phyloP scores from a whole-genome alignment of 2,329 filamentous ascomycete species.

The Blastomyces gilchristii region DNA sequence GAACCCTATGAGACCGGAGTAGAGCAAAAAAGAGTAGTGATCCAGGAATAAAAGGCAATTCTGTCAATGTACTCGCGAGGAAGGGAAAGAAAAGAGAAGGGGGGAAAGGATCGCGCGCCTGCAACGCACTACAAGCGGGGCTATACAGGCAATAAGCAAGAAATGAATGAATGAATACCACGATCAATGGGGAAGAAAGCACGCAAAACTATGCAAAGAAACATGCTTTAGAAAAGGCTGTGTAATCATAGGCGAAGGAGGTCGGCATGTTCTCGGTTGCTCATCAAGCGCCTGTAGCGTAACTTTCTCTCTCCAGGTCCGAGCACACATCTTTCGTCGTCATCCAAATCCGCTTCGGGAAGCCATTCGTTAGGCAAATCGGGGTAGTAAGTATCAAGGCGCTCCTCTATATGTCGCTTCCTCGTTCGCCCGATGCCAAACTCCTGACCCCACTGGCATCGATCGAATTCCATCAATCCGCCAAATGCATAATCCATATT shows the following conservation, averaged over 20 bases:
- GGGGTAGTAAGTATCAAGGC: constrained; percentile 17
- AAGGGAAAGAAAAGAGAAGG: not conserved
- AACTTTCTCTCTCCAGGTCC: constrained; percentile 26
- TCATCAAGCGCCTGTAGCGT: constrained; percentile 28
- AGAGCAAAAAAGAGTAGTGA: not conserved
- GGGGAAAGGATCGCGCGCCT: not conserved
- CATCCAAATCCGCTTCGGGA: constrained; percentile 25
- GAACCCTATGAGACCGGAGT: not conserved
- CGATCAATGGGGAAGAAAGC: not conserved
- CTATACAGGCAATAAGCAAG: not conserved
- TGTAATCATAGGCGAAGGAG: not conserved
- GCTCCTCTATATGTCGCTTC: constrained; percentile 12
- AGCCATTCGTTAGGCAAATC: constrained; percentile 32
- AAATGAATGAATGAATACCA: not conserved
- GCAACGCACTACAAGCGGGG: not conserved
- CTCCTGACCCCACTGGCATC: constrained; percentile 29
- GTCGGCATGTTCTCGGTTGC: constrained; percentile 9
- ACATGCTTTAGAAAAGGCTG: not conserved
- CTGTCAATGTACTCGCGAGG: not conserved
- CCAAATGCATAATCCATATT: constrained; percentile 36
- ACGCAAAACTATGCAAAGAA: not conserved
- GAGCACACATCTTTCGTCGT: constrained; percentile 28
- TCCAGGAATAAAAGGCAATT: not conserved
- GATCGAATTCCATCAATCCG: constrained; percentile 37
- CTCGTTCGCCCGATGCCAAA: constrained; percentile 21